These are phyloP conservation scores for Coniochaeta sp. DNA, from an alignment of 2,329 filamentous ascomycete species.

Conservation along the genomic window DNA sequence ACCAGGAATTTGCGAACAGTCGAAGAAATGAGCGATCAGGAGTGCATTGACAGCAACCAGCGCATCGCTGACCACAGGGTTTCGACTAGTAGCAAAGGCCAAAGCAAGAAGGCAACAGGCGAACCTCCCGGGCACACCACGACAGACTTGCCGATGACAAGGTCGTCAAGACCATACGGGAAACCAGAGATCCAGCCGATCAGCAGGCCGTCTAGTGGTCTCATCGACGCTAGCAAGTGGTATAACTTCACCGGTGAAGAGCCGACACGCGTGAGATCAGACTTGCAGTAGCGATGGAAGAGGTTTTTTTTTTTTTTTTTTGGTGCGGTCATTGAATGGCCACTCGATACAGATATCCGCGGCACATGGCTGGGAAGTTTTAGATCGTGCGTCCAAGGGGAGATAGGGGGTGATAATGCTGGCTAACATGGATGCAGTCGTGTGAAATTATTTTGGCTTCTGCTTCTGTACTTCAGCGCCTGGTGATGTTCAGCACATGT, in stretches of 20 bases:
- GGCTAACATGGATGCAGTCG: no score
- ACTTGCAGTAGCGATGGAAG: background rate
- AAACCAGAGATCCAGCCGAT: background rate
- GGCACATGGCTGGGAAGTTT: no score
- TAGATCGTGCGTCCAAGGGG: no score
- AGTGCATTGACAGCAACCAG: background rate
- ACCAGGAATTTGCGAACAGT: background rate
- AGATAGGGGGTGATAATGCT: no score
- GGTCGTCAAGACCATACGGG: background rate
- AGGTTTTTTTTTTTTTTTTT: no score
- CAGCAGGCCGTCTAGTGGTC: background rate
- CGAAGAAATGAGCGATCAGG: background rate
- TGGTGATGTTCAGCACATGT: no score
- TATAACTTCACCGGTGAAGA: background rate
- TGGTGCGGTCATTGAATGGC: no score
- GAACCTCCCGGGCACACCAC: background rate
- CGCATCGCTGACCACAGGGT: background rate
- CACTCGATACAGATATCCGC: no score
- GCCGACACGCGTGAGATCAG: background rate
- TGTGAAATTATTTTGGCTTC: no score
- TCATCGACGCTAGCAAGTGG: background rate
- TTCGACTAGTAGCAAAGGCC: background rate
- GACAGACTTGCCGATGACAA: background rate
- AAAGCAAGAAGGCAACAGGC: background rate
- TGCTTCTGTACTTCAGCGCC: no score